Conservation (phyloP, 2,329 filamentous ascomycete genomes). For the Chrysoporthe austroafricana region DNA sequence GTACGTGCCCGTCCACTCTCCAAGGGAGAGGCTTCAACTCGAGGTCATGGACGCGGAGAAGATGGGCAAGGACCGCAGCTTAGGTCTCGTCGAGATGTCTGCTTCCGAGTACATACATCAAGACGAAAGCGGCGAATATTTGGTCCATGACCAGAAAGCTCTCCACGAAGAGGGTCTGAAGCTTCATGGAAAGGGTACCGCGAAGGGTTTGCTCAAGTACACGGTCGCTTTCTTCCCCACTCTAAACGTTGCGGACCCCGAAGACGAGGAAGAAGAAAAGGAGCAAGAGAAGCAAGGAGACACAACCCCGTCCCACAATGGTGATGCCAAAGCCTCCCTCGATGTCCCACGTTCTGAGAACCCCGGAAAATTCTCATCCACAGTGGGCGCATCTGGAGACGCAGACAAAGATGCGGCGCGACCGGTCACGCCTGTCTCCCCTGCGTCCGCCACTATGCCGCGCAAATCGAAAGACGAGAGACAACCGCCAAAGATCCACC, state of each 20-base stretch:
- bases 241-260: conserved; percentile 84
- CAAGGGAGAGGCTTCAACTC: conserved; percentile 80
- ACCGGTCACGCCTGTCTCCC: conserved; percentile 49
- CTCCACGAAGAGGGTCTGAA: conserved; percentile 69
- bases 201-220: conserved; percentile 82
- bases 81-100: conserved; percentile 79
- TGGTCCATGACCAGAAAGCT: conserved; percentile 76
- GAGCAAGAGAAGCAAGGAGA: conserved; percentile 46
- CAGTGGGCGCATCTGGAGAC: conserved; percentile 38
- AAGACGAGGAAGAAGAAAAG: conserved; percentile 70
- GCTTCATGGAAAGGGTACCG: conserved; percentile 70
- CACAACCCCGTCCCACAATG: conserved; percentile 25
- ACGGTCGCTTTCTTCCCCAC: conserved; percentile 90
- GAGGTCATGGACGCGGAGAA: conserved; percentile 98
- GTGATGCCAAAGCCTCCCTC: conserved; percentile 35
- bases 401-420: conserved; percentile 40
- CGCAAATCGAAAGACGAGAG: conserved; percentile 57
- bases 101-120: conserved; percentile 80
- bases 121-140: conserved; percentile 78
- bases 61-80: conserved; percentile 84
- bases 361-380: conserved; percentile 49
- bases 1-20: conserved; percentile 87
- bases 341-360: conserved; percentile 41
- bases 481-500: conserved; percentile 73
- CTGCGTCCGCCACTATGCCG: conserved; percentile 46